Evolutionary conservation across 2,329 filamentous ascomycete genomes (phyloP).

Genomic region (Annulohypoxylon truncatum): DNA sequence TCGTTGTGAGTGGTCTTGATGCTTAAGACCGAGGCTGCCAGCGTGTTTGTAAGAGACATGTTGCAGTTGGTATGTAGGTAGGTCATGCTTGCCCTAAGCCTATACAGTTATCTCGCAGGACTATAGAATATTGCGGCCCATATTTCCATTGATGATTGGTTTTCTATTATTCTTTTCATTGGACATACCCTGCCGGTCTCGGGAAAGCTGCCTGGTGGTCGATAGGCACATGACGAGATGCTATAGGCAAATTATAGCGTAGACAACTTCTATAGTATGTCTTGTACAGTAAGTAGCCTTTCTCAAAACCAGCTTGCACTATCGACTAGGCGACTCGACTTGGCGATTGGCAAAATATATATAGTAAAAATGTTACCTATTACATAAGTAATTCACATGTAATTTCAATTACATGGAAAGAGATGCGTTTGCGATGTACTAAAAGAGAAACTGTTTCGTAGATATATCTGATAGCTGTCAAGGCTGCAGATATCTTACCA

Average conservation of each 20-base stretch:
- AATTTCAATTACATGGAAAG: not conserved
- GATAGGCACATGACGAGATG: slow-evolving; percentile 7
- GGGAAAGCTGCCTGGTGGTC: slow-evolving; percentile 23
- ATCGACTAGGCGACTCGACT: not conserved
- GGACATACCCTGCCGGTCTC: slow-evolving; percentile 27
- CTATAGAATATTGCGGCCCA: slow-evolving; percentile 12
- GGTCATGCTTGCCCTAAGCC: slow-evolving; percentile 19
- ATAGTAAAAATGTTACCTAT: not conserved
- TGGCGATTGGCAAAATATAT: not conserved
- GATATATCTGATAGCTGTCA: not conserved
- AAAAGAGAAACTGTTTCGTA: slow-evolving; percentile 22
- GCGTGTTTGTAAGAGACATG: slow-evolving; percentile 4
- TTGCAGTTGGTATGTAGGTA: slow-evolving; percentile 11
- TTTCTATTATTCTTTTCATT: slow-evolving; percentile 11
- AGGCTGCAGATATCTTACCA: slow-evolving; percentile 18
- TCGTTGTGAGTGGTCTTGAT: slow-evolving; percentile 8
- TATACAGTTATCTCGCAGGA: slow-evolving; percentile 24
- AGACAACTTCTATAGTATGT: not conserved
- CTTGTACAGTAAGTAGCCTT: not conserved
- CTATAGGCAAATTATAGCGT: slow-evolving; percentile 13
- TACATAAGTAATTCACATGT: slow-evolving; percentile 4
- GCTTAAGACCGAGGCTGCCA: slow-evolving; percentile 7
- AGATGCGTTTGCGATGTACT: slow-evolving; percentile 4
- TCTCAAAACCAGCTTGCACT: not conserved
- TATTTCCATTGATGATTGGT: slow-evolving; percentile 24